These are phyloP conservation scores for Chlorella variabilis DNA, from an alignment of 163 green algal species.

Conservation along the genomic window DNA sequence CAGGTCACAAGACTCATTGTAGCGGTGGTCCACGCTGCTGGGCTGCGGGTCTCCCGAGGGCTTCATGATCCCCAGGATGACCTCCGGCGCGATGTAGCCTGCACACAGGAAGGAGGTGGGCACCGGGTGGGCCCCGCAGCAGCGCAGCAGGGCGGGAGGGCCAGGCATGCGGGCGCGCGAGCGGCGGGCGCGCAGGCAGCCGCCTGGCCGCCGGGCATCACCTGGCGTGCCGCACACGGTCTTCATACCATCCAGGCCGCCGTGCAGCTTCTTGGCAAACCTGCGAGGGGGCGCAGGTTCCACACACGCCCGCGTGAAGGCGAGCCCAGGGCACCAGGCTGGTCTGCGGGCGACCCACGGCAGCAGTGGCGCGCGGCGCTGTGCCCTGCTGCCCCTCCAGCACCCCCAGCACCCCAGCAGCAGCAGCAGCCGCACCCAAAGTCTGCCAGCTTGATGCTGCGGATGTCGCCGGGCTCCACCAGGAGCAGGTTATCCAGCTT, in stretches of 20 bases:
- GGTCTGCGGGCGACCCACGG: too few species aligned
- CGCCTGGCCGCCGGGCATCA: too few species aligned
- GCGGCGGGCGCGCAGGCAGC: too few species aligned
- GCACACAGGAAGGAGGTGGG: neutral
- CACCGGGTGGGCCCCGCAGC: too few species aligned
- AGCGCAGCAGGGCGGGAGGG: too few species aligned
- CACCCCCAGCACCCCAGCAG: too few species aligned
- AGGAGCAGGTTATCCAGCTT: slow-evolving; percentile 94
- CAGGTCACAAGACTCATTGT: slow-evolving; percentile 67
- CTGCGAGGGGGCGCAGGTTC: neutral
- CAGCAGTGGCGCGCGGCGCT: too few species aligned
- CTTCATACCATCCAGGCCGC: slow-evolving; percentile 41
- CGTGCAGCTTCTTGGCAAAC: slow-evolving; percentile 28
- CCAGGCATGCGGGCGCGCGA: too few species aligned
- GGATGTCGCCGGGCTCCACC: slow-evolving; percentile 73
- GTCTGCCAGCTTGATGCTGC: slow-evolving; percentile 87
- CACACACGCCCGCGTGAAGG: neutral
- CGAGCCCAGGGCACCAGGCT: neutral
- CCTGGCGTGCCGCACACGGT: slow-evolving; percentile 82
- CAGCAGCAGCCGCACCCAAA: slow-evolving; percentile 82
- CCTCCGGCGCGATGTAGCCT: slow-evolving; percentile 92
- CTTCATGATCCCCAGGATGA: slow-evolving; percentile 63
- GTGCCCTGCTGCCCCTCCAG: too few species aligned
- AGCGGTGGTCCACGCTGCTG: neutral
- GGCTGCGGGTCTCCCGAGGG: neutral